Conservation (phyloP, 495 filamentous ascomycete species). For the Glonium stellatum region DNA sequence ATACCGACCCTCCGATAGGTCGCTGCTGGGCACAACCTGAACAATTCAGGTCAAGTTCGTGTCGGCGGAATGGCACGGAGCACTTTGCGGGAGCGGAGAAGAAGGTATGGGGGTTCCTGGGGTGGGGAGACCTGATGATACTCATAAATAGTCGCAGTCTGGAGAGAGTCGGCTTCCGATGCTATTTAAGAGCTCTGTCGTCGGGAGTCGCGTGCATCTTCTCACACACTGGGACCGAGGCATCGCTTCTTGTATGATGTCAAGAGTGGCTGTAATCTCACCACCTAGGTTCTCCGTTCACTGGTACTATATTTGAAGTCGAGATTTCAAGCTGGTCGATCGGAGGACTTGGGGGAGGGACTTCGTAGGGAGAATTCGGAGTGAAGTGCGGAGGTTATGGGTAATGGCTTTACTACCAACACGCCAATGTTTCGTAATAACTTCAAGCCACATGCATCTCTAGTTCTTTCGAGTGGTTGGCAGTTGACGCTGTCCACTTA, state of each 20-base stretch:
- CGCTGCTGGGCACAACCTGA: neutral
- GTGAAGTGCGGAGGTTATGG: neutral
- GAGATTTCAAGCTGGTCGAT: neutral
- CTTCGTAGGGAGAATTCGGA: too few species aligned
- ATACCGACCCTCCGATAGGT: neutral
- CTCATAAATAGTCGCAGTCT: neutral
- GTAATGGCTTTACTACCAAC: neutral
- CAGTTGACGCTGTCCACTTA: neutral
- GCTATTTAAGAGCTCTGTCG: neutral
- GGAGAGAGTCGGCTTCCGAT: neutral
- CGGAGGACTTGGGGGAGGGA: too few species aligned
- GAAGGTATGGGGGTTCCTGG: neutral
- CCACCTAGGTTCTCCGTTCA: neutral
- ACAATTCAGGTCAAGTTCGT: neutral
- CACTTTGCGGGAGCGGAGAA: neutral
- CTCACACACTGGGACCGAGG: neutral
- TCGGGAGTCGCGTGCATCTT: neutral
- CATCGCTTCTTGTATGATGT: neutral
- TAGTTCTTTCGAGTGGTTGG: neutral
- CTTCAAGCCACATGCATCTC: neutral
- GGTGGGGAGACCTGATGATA: neutral
- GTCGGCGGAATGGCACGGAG: neutral
- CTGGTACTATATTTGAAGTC: neutral
- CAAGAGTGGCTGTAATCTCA: neutral
- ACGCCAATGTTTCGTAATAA: neutral